Base-by-base conservation (phyloP, 2,329 filamentous ascomycete genomes). In the Ilyonectria robusta region DNA sequence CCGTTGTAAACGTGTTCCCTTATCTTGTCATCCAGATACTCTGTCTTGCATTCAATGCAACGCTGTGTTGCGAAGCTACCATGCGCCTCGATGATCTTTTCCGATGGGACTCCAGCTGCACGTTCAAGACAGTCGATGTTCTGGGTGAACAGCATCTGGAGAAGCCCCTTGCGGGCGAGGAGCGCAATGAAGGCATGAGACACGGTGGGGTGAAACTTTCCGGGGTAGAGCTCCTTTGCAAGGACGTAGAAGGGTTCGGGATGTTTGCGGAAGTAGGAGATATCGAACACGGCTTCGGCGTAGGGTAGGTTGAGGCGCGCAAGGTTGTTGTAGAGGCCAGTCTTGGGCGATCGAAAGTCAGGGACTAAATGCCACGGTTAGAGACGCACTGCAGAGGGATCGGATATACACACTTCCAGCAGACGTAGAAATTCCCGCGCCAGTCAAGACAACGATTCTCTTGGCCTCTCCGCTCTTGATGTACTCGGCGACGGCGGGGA, bases 81-180 rank as follows among this genome's bases (percentile, higher is more conserved):
- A 79, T 99, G 96, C 0, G 96, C 96, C 81, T 98, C 95, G 35
- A 99, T 87, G 56, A 99, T 95, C 80, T 88, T 91, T 2, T 95
- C 90, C 0, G 84, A 86, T 0, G 94, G 93, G 1, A 99, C 91
- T 29, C 96, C 96, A 13, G 95, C 96, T 72, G 89, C 87, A 23
- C 95, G 89, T 82, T 99, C 96, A 13, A 99, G 87, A 76, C 94
- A 97, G 82, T 99, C 96, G 72, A 99, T 98, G 77, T 99, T 99
- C 78, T 99, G 96, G 0, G 96, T 98, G 80, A 98, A 99, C 59
- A 96, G 88, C 84, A 94, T 96, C 71, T 92, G 84, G 26, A 99
- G 84, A 46, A 95, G 84, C 4, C 89, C 90, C 81, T 97, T 97
- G 67, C 91, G 85, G 64, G 95, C 88, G 17, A 98, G 89, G 26